Conservation (phyloP, 1,284 basidiomycete species). For the Ganoderma sp. region DNA sequence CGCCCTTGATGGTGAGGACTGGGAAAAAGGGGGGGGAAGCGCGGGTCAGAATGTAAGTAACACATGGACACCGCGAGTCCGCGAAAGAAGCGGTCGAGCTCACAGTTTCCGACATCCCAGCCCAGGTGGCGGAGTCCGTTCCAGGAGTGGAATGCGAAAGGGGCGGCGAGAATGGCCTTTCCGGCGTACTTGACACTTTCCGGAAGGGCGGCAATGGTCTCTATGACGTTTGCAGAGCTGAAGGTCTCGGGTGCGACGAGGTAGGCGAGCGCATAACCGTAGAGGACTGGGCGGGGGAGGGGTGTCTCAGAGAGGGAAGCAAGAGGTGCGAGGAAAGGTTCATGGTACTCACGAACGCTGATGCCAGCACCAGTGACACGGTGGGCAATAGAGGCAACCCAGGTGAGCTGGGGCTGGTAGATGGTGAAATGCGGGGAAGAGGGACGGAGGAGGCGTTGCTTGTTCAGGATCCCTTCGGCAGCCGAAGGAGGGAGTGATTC, state of each 20-base stretch:
- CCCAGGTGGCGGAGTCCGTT: slow-evolving; percentile 92
- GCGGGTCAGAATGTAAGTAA: slow-evolving; percentile 3
- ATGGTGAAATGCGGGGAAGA: slow-evolving; percentile 94
- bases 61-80: background rate
- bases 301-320: background rate
- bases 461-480: slow-evolving; percentile 77
- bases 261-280: slow-evolving; percentile 89
- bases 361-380: slow-evolving; percentile 85
- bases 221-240: slow-evolving; percentile 80
- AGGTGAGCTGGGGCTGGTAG: slow-evolving; percentile 96
- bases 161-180: slow-evolving; percentile 80
- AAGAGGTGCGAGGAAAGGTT: background rate
- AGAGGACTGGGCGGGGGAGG: slow-evolving; percentile 65
- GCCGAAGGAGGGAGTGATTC: slow-evolving; percentile 66
- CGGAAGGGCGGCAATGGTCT: slow-evolving; percentile 72
- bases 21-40: background rate
- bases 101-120: slow-evolving; percentile 93
- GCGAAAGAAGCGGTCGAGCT: slow-evolving; percentile 44
- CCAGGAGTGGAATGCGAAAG: slow-evolving; percentile 89
- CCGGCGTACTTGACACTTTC: slow-evolving; percentile 75
- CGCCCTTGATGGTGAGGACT: slow-evolving; percentile 85
- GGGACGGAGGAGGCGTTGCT: slow-evolving; percentile 85
- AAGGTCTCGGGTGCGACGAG: slow-evolving; percentile 82
- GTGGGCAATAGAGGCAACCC: slow-evolving; percentile 85
- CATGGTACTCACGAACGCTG: slow-evolving; percentile 67